Evolutionary conservation across 768 basidiomycete genomes (phyloP).

Genomic region (Leucogyrophana mollusca): DNA sequence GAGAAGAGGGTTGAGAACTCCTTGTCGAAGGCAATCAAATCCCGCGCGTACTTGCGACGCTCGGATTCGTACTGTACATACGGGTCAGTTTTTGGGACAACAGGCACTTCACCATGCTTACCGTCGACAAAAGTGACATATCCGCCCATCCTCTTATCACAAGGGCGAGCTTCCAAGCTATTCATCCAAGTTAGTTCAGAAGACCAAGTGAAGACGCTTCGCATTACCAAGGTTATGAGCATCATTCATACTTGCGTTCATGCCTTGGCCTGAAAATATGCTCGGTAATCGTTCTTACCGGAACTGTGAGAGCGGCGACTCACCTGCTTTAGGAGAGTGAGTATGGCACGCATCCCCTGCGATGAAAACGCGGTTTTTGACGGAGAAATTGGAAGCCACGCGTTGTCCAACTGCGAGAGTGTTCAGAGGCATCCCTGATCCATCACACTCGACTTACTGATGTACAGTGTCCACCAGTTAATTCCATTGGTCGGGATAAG

Average conservation of each 20-base stretch:
- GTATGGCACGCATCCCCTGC: slow-evolving; percentile 56
- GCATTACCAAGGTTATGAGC: slow-evolving; percentile 46
- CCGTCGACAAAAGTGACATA: slow-evolving; percentile 44
- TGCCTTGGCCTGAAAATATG: slow-evolving; percentile 43
- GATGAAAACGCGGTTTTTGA: slow-evolving; percentile 50
- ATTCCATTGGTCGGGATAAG: slow-evolving; percentile 30
- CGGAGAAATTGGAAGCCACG: slow-evolving; percentile 49
- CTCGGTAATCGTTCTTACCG: slow-evolving; percentile 14
- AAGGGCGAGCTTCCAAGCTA: slow-evolving; percentile 53
- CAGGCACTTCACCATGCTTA: slow-evolving; percentile 19
- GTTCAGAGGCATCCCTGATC: too few relatives aligned
- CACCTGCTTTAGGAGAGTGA: slow-evolving; percentile 43
- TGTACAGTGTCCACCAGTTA: slow-evolving; percentile 52
- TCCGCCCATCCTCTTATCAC: slow-evolving; percentile 49
- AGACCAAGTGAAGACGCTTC: not conserved
- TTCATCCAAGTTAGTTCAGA: not conserved
- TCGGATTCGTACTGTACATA: slow-evolving; percentile 47
- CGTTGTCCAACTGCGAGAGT: slow-evolving; percentile 50
- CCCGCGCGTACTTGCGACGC: slow-evolving; percentile 51
- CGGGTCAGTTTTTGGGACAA: not conserved
- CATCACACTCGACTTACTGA: slow-evolving; percentile 39
- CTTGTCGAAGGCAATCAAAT: slow-evolving; percentile 54
- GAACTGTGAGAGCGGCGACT: slow-evolving; percentile 1
- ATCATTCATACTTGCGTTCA: slow-evolving; percentile 56
- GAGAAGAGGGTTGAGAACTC: slow-evolving; percentile 50